Conservation (phyloP, 192 early-diverging fungal species). For the Jimgerdemannia lactiflua region DNA sequence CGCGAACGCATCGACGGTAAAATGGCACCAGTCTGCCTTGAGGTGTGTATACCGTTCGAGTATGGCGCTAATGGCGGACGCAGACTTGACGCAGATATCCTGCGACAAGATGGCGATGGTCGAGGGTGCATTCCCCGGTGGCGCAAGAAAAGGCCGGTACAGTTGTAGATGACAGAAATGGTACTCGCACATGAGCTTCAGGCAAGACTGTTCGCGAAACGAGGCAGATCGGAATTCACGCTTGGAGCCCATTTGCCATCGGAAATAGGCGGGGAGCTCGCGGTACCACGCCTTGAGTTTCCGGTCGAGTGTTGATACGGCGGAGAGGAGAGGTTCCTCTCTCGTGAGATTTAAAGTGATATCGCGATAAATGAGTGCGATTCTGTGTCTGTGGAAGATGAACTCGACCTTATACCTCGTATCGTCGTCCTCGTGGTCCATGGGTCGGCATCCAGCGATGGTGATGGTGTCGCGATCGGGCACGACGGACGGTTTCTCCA, state of each 20-base stretch:
- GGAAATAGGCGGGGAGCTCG: constrained; percentile 22
- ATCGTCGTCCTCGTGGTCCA: constrained; percentile 25
- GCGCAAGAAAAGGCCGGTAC: constrained; percentile 24
- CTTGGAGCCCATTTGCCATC: constrained; percentile 9
- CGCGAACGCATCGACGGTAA: constrained; percentile 26
- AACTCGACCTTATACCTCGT: constrained; percentile 31
- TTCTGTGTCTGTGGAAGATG: constrained; percentile 22
- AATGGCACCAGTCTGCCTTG: constrained; percentile 32
- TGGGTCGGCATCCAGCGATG: background rate
- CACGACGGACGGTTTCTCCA: constrained; percentile 30
- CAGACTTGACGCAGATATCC: constrained; percentile 18
- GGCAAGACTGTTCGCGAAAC: constrained; percentile 33
- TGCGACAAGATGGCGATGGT: constrained; percentile 18
- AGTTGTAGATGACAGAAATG: constrained; percentile 31
- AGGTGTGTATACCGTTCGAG: constrained; percentile 28
- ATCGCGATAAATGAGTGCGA: constrained; percentile 26
- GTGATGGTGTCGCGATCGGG: constrained; percentile 17
- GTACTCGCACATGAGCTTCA: constrained; percentile 35
- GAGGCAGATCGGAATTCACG: constrained; percentile 20
- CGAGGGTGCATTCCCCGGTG: constrained; percentile 9
- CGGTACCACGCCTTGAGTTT: constrained; percentile 23
- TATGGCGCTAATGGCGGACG: constrained; percentile 19
- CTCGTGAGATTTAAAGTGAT: constrained; percentile 3
- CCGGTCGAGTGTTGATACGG: constrained; percentile 23
- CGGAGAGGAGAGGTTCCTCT: constrained; percentile 15